Conservation (phyloP, 805 yeast genomes). For the Candida oleophila region DNA sequence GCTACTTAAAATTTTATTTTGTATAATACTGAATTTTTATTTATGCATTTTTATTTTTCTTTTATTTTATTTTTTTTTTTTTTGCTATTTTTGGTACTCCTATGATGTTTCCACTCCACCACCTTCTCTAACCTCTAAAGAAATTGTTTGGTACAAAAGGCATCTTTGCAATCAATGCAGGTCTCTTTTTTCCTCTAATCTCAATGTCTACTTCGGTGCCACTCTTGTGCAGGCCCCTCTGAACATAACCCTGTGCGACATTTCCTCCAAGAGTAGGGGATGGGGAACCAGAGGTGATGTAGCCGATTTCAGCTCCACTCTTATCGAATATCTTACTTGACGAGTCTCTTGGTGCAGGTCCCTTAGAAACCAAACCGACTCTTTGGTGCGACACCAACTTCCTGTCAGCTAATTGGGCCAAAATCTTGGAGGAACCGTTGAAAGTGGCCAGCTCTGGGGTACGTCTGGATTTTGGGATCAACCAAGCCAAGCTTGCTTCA, state of each 20-base stretch:
- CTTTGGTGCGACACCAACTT: conserved; percentile 53
- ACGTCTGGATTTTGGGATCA: conserved; percentile 80
- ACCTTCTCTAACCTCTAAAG: conserved; percentile 47
- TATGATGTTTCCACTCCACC: too few species aligned
- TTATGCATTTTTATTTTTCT: too few species aligned
- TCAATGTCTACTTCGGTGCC: conserved; percentile 74
- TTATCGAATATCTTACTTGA: conserved; percentile 60
- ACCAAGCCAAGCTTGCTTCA: conserved; percentile 88
- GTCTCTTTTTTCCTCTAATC: conserved; percentile 80
- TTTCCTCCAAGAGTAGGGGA: conserved; percentile 67
- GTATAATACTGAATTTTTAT: too few species aligned
- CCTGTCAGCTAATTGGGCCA: conserved; percentile 70
- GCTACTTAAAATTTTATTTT: too few species aligned
- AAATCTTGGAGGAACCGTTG: conserved; percentile 74
- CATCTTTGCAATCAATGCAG: conserved; percentile 73
- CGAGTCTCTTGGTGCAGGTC: conserved; percentile 87
- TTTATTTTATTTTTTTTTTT: too few species aligned
- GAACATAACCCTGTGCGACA: conserved; percentile 87
- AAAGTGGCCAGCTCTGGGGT: conserved; percentile 46
- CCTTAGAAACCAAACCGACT: conserved; percentile 72
- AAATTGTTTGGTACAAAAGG: conserved; percentile 82
- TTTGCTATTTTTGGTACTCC: too few species aligned
- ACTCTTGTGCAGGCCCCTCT: conserved; percentile 65
- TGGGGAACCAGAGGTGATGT: conserved; percentile 63
- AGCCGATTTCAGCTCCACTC: conserved; percentile 53